Evolutionary conservation across 306 rosid species (phyloP).

Genomic region (Quillaja saponaria): DNA sequence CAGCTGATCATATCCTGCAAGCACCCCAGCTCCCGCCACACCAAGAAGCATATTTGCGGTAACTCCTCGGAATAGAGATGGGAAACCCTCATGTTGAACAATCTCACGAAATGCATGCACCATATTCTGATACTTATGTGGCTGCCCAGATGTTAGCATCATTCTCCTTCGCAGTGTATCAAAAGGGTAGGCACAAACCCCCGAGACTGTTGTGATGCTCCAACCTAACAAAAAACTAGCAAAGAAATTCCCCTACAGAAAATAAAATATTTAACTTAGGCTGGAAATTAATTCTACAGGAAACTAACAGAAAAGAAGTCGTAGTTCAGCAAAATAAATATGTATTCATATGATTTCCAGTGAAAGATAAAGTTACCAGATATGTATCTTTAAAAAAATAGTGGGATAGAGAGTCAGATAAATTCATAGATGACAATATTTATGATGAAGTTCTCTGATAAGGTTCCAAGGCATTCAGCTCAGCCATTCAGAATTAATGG

Average conservation of each 20-base stretch:
- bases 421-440: conserved; percentile 10
- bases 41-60: conserved; percentile 94
- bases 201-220: conserved; percentile 80
- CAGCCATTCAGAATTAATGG: conserved; percentile 26
- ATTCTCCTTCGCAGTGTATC: conserved; percentile 88
- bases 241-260: conserved; percentile 72
- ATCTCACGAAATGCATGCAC: conserved; percentile 78
- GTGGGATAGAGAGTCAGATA: conserved; percentile 5
- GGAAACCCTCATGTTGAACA: conserved; percentile 70
- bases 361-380: too few relatives aligned
- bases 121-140: conserved; percentile 57
- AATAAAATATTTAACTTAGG: conserved; percentile 24
- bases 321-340: too few relatives aligned
- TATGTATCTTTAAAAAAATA: not conserved
- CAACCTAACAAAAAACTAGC: conserved; percentile 96
- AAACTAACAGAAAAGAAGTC: conserved; percentile 15
- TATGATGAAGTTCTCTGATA: conserved; percentile 5
- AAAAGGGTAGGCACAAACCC: conserved; percentile 91
- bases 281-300: not conserved
- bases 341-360: too few relatives aligned
- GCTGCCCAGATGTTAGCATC: conserved; percentile 95
- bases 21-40: conserved; percentile 95
- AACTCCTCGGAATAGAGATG: conserved; percentile 75
- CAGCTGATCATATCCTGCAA: conserved; percentile 85
- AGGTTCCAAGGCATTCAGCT: conserved; percentile 7